phyloP scores from a whole-genome alignment of 2,329 filamentous ascomycete genomes.

The Hypoxylon sp. region DNA sequence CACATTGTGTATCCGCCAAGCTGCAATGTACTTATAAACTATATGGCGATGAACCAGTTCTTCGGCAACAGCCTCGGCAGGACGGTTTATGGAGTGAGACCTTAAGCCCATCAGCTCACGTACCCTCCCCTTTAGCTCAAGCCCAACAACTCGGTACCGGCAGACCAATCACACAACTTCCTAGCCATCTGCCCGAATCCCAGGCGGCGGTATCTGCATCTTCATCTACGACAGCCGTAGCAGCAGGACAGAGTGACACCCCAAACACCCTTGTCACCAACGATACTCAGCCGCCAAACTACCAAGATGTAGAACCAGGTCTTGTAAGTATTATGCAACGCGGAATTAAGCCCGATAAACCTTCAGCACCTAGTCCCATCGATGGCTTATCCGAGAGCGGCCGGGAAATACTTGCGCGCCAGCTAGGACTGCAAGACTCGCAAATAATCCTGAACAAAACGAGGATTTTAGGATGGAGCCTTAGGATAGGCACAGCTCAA shows the following conservation, averaged over 20 bases:
- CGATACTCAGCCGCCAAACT: slow-evolving; percentile 12
- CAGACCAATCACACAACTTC: slow-evolving; percentile 11
- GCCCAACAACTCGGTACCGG: neutral
- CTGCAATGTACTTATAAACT: slow-evolving; percentile 54
- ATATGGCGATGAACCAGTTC: slow-evolving; percentile 32
- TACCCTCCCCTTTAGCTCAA: slow-evolving; percentile 25
- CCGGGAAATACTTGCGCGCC: slow-evolving; percentile 47
- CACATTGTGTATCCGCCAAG: slow-evolving; percentile 55
- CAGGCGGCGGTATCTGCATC: neutral
- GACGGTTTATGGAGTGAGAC: slow-evolving; percentile 13
- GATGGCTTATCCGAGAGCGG: slow-evolving; percentile 43
- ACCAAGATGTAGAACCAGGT: slow-evolving; percentile 32
- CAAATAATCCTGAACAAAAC: slow-evolving; percentile 57
- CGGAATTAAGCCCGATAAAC: slow-evolving; percentile 44
- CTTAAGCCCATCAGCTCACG: slow-evolving; percentile 29
- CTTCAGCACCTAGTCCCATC: slow-evolving; percentile 37
- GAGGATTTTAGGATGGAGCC: slow-evolving; percentile 54
- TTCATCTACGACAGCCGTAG: neutral
- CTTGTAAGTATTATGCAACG: slow-evolving; percentile 43
- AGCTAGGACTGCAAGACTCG: slow-evolving; percentile 48
- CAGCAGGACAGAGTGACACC: slow-evolving; percentile 16
- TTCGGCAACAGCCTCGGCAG: neutral
- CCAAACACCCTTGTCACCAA: slow-evolving; percentile 18
- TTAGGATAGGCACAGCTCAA: slow-evolving; percentile 53
- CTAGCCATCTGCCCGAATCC: neutral